Percentiles rank a stretch among this genome's conserved stretches.
phyloP scores from a whole-genome alignment of 2,329 filamentous ascomycete genomes.

The Onygenales sp. region DNA sequence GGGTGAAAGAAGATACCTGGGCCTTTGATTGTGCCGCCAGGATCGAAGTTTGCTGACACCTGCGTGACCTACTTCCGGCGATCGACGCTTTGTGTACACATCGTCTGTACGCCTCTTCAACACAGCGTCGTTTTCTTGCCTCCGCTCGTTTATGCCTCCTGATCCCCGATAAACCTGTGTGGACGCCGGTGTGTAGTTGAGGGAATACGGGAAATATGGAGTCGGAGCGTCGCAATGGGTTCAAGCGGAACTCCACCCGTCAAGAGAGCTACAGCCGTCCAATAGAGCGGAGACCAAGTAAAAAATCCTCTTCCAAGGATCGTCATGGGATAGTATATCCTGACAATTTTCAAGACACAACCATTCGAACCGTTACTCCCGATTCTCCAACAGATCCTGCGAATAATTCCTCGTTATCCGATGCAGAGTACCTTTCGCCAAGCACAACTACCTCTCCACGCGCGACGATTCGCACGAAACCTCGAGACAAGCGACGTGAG shows the following conservation, averaged over 20 bases:
- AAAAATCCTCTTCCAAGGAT: conserved; percentile 39
- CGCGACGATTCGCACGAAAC: conserved; percentile 24
- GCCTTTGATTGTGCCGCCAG: background rate
- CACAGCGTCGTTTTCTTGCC: background rate
- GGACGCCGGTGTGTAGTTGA: conserved; percentile 8
- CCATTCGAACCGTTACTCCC: conserved; percentile 39
- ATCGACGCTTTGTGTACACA: background rate
- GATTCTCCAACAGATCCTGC: conserved; percentile 28
- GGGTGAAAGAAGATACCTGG: background rate
- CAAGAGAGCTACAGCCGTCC: conserved; percentile 30
- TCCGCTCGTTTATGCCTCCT: conserved; percentile 7
- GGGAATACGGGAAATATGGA: conserved; percentile 26
- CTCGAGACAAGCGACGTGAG: conserved; percentile 24
- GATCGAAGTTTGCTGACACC: background rate
- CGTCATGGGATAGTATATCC: conserved; percentile 38
- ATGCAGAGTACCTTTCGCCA: conserved; percentile 24
- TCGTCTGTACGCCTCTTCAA: background rate
- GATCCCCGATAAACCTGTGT: conserved; percentile 14
- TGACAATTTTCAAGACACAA: conserved; percentile 35
- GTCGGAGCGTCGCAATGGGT: conserved; percentile 30
- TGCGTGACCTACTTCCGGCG: background rate
- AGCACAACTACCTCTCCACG: conserved; percentile 28
- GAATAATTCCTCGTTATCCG: conserved; percentile 30
- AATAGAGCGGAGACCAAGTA: conserved; percentile 36
- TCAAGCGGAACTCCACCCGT: conserved; percentile 31